Evolutionary conservation across 2,329 filamentous ascomycete species (phyloP).

Genomic region (Pseudocercospora pini-densiflorae): DNA sequence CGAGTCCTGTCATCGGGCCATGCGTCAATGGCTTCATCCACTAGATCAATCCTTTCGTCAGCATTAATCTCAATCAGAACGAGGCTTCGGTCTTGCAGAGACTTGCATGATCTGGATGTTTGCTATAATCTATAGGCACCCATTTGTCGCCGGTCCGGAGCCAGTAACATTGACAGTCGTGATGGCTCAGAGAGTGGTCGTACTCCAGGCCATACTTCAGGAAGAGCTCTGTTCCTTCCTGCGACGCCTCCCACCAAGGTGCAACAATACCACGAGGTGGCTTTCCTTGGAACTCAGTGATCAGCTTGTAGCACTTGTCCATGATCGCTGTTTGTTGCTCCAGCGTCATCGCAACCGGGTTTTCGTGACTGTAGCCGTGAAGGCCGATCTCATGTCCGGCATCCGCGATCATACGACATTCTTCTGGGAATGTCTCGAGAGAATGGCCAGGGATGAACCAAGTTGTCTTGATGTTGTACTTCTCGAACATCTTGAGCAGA

Average conservation of each 20-base stretch:
- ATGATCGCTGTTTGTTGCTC: constrained; percentile 78
- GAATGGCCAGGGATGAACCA: constrained; percentile 69
- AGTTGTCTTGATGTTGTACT: constrained; percentile 72
- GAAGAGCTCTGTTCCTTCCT: constrained; percentile 68
- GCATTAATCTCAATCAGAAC: background rate
- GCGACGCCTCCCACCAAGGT: constrained; percentile 75
- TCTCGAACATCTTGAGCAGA: constrained; percentile 71
- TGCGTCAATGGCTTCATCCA: constrained; percentile 1
- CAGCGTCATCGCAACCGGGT: constrained; percentile 71
- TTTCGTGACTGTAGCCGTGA: constrained; percentile 77
- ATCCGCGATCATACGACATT: constrained; percentile 65
- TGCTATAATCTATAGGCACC: constrained; percentile 70
- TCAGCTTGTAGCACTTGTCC: constrained; percentile 72
- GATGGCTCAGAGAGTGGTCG: constrained; percentile 69
- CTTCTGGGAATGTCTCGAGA: constrained; percentile 69
- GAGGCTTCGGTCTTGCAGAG: constrained; percentile 40
- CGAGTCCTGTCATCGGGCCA: constrained; percentile 64
- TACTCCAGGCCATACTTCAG: constrained; percentile 71
- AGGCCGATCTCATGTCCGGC: constrained; percentile 69
- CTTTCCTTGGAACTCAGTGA: constrained; percentile 75
- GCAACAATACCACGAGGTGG: constrained; percentile 73
- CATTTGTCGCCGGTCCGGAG: constrained; percentile 67
- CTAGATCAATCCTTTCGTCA: background rate
- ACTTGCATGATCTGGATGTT: constrained; percentile 59
- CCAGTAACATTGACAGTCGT: constrained; percentile 69